Evolutionary conservation across 495 filamentous ascomycete species (phyloP).

Genomic region (Cercophora newfieldiana): DNA sequence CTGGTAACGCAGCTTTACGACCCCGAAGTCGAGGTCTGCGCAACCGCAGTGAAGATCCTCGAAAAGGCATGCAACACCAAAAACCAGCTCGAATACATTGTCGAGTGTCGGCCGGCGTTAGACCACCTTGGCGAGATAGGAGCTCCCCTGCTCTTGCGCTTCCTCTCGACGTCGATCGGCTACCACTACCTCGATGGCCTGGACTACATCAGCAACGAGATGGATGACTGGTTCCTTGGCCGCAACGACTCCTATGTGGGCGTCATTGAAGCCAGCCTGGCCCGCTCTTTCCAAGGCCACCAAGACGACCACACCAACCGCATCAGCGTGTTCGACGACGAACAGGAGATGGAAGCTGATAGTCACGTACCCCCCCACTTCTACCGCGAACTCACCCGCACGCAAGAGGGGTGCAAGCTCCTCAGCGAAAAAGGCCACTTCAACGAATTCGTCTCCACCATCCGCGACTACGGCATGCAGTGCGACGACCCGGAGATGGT

Average conservation of each 20-base stretch:
- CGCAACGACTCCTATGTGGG: slow-evolving; percentile 93
- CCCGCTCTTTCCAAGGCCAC: slow-evolving; percentile 75
- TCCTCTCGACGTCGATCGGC: slow-evolving; percentile 90
- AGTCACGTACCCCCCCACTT: slow-evolving; percentile 87
- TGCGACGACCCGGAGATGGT: slow-evolving; percentile 84
- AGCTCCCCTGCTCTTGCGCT: slow-evolving; percentile 86
- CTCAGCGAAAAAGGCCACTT: slow-evolving; percentile 94
- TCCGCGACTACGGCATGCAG: slow-evolving; percentile 78
- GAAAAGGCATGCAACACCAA: slow-evolving; percentile 96
- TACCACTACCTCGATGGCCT: slow-evolving; percentile 97
- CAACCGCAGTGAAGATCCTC: slow-evolving; percentile 91
- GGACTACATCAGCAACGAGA: slow-evolving; percentile 97
- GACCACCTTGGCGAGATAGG: slow-evolving; percentile 98
- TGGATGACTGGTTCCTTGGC: slow-evolving; percentile 98
- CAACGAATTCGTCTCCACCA: slow-evolving; percentile 83
- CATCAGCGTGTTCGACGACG: slow-evolving; percentile 55
- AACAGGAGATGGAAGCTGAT: slow-evolving; percentile 52
- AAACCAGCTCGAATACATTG: slow-evolving; percentile 87
- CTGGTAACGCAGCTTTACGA: slow-evolving; percentile 98
- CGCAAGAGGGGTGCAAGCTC: slow-evolving; percentile 85
- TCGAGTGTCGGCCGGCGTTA: slow-evolving; percentile 91
- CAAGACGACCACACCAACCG: slow-evolving; percentile 55
- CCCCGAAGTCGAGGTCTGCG: slow-evolving; percentile 93
- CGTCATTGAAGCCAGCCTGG: slow-evolving; percentile 94
- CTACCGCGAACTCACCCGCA: slow-evolving; percentile 91